Conservation (phyloP, 1,284 basidiomycete species). For the Rhodotorula sp. region DNA sequence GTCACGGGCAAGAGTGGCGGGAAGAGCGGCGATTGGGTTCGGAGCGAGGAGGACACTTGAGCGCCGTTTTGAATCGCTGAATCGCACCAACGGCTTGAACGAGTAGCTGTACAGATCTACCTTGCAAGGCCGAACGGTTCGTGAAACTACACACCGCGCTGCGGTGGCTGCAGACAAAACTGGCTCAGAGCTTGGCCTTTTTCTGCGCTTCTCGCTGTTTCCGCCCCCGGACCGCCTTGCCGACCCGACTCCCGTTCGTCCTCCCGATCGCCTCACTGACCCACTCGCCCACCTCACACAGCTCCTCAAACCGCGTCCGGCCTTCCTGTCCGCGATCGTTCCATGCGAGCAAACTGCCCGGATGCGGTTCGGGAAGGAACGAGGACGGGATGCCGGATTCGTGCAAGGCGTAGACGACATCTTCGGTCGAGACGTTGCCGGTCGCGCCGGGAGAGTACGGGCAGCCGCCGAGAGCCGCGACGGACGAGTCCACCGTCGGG, state of each 20-base stretch:
- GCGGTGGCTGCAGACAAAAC: not conserved
- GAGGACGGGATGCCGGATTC: constrained; percentile 64
- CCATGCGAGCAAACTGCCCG: constrained; percentile 33
- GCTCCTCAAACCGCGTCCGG: constrained; percentile 53
- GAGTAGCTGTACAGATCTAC: not conserved
- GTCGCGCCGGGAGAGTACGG: constrained; percentile 94
- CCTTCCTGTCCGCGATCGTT: constrained; percentile 24
- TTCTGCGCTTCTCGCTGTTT: constrained; percentile 9
- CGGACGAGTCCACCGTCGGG: constrained; percentile 57
- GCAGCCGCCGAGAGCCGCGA: constrained; percentile 88
- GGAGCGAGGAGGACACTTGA: not conserved
- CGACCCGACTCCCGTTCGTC: constrained; percentile 74
- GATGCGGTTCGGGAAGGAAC: constrained; percentile 53
- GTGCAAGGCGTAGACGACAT: constrained; percentile 67
- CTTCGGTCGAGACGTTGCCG: constrained; percentile 86
- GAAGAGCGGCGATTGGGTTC: constrained; percentile 58
- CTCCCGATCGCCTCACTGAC: constrained; percentile 66
- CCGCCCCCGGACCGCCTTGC: constrained; percentile 61
- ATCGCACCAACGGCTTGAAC: too few relatives aligned
- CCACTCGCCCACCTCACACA: constrained; percentile 77
- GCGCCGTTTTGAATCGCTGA: too few relatives aligned
- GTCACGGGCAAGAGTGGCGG: constrained; percentile 72
- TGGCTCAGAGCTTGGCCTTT: constrained; percentile 1
- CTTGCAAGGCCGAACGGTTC: not conserved
- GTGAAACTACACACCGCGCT: not conserved